These are phyloP conservation scores for Xylariaceae sp. DNA, from an alignment of 2,329 filamentous ascomycete species.

Conservation along the genomic window DNA sequence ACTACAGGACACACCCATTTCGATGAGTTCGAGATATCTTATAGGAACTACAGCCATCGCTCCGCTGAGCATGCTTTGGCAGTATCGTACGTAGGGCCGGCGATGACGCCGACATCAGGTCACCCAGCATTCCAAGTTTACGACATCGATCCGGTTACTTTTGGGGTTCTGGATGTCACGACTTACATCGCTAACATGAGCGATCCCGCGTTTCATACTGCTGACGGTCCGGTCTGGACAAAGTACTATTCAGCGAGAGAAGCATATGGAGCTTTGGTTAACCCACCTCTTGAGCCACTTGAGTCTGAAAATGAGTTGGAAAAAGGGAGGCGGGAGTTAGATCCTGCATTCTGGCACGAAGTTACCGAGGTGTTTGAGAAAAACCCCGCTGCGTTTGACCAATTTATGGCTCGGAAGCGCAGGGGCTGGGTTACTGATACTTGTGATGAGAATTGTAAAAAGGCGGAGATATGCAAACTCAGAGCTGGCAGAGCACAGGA, in stretches of 20 bases:
- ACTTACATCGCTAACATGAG: constrained; percentile 61
- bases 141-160: constrained; percentile 62
- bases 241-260: constrained; percentile 63
- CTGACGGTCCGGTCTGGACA: constrained; percentile 54
- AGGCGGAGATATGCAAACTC: constrained; percentile 56
- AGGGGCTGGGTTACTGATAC: constrained; percentile 50
- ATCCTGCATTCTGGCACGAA: constrained; percentile 64
- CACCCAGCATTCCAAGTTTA: constrained; percentile 65
- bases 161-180: constrained; percentile 58
- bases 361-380: constrained; percentile 56
- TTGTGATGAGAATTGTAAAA: constrained; percentile 43
- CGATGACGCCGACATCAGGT: constrained; percentile 60
- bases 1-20: constrained; percentile 56
- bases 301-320: constrained; percentile 30
- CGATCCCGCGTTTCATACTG: constrained; percentile 49
- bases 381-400: constrained; percentile 51
- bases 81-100: constrained; percentile 60
- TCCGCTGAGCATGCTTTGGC: constrained; percentile 51
- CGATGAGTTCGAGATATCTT: constrained; percentile 62
- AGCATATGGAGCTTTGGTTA: constrained; percentile 54
- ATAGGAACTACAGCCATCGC: constrained; percentile 52
- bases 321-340: constrained; percentile 47
- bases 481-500: constrained; percentile 58
- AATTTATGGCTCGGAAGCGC: constrained; percentile 54
- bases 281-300: constrained; percentile 45